Evolutionary conservation across 345 rosid species (phyloP), one percentile per base, ranked within the genome.

Genomic region (Brassica cretica): DNA sequence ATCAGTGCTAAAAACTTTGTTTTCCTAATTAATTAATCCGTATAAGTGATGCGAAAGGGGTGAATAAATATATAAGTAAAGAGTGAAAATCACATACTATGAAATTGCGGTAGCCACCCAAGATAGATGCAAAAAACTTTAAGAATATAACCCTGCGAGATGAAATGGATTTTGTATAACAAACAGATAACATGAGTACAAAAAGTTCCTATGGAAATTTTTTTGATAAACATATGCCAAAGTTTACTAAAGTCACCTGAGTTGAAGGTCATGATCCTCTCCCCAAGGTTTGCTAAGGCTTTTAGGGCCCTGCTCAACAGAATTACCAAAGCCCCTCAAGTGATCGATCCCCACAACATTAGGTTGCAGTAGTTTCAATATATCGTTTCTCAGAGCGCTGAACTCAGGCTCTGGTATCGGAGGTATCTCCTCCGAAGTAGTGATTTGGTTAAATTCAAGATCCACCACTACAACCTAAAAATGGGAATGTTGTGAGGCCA

Each of bases 61-160:
- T 41, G 27, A 49, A 14, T 21, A 66, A 60, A 71, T 15, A n/a
- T 67, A 74, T 18, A 77, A 72, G 70, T 74, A 41, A 25, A 72
- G 37, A 66, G 76, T 18, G 21, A 59, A 78, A 14, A 2, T 71
- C 63, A 30, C 97, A 56, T 91, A 95, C 99, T 63, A 95, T 84
- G 84, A 95, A 95, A 85, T 95, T 95, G 87, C 96, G 99, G 82
- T 95, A 95, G 87, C 99, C 99, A 77, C 93, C 87, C 84, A 95
- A 86, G 69, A 95, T 83, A 74, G 98, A 93, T 66, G 98, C 97
- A 83, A 95, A 90, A 82, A 90, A 91, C 88, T 87, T 95, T 60
- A 95, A 85, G 82, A 91, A 95, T 83, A 89, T 95, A 66, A 95
- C 86, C 93, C 99, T 95, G 93, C 87, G 85, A 87, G 8, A 85